phyloP scores from a whole-genome alignment of 2,329 filamentous ascomycete genomes.

The Penicillium paneum region DNA sequence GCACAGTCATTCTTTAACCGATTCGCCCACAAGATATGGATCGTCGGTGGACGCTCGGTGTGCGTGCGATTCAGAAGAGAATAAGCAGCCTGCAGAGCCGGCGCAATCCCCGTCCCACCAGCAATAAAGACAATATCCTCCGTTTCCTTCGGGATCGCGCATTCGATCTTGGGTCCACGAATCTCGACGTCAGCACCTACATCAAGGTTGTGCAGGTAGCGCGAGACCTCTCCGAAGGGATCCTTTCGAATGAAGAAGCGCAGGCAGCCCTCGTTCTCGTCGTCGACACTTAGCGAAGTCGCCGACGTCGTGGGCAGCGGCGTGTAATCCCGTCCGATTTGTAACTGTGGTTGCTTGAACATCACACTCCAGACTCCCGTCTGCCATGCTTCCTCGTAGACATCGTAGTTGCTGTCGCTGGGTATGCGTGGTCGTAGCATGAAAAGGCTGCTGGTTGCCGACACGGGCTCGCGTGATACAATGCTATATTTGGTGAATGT shows the following conservation, averaged over 20 bases:
- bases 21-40: constrained; percentile 83
- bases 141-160: constrained; percentile 55
- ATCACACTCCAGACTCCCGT: constrained; percentile 82
- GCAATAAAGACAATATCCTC: constrained; percentile 74
- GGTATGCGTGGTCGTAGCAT: constrained; percentile 38
- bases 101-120: constrained; percentile 88
- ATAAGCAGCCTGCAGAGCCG: constrained; percentile 76
- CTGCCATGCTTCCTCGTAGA: constrained; percentile 52
- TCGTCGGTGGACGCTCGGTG: constrained; percentile 37
- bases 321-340: constrained; percentile 89
- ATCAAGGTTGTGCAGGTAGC: constrained; percentile 67
- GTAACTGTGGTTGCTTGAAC: constrained; percentile 89
- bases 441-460: constrained; percentile 48
- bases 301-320: constrained; percentile 57
- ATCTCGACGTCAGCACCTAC: constrained; percentile 67
- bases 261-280: constrained; percentile 47
- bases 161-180: constrained; percentile 74
- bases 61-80: constrained; percentile 49
- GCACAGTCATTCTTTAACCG: constrained; percentile 63
- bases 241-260: constrained; percentile 77
- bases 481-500: constrained; percentile 44
- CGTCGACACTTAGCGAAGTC: constrained; percentile 23
- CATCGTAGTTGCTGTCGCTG: constrained; percentile 32
- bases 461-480: constrained; percentile 43
- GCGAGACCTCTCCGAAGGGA: constrained; percentile 77